Evolutionary conservation across 148 eudicot species (phyloP).

Genomic region (Heliamphora exappendiculata): DNA sequence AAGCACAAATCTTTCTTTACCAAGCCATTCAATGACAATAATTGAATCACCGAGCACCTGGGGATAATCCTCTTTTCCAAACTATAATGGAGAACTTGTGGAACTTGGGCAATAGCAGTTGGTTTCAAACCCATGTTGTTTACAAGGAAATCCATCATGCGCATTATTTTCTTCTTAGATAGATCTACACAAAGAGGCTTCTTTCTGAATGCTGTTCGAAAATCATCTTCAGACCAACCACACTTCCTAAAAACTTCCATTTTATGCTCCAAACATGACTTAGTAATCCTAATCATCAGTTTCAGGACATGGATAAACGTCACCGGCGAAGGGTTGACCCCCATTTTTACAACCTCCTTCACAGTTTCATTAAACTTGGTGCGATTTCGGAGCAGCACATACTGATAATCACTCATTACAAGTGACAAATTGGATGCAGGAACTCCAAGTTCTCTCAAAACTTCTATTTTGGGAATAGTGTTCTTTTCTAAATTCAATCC

Average conservation of each 20-base stretch:
- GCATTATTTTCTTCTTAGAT: conserved; percentile 13
- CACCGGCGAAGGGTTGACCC: background rate
- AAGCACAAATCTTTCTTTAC: conserved; percentile 1
- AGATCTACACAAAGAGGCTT: conserved; percentile 15
- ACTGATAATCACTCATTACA: background rate
- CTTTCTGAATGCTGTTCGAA: conserved; percentile 17
- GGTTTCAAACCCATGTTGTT: conserved; percentile 12
- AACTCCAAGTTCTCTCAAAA: conserved; percentile 11
- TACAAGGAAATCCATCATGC: conserved; percentile 14
- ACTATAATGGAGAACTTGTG: conserved; percentile 2
- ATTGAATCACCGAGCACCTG: conserved; percentile 10
- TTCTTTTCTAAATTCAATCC: background rate
- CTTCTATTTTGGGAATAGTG: conserved; percentile 4
- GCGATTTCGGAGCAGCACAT: background rate
- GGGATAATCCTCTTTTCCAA: conserved; percentile 16
- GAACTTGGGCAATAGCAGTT: background rate
- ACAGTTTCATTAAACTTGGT: background rate
- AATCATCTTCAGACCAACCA: conserved; percentile 30
- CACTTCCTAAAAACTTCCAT: conserved; percentile 13
- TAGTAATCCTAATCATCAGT: background rate
- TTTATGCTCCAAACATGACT: background rate
- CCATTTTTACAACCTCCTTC: background rate
- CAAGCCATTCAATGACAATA: conserved; percentile 2
- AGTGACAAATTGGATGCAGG: conserved; percentile 3
- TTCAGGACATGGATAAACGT: background rate